A percentile compares a stretch with the other conserved stretches of the same genome.
Conservation (phyloP, 2,329 filamentous ascomycete genomes). For the Aspergillus alliaceus region DNA sequence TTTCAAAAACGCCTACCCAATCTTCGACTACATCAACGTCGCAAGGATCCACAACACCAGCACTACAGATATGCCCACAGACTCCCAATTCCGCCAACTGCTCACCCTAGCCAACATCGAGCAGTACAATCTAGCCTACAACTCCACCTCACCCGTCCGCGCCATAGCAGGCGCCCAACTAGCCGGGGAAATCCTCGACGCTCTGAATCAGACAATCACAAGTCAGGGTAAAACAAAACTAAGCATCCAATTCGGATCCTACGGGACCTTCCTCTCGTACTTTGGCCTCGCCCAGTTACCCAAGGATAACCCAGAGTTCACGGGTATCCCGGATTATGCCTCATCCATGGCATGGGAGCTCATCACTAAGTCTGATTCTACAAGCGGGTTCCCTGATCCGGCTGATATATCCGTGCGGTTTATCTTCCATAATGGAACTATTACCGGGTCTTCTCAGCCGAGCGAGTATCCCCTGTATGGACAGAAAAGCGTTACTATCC, state of each 20-base stretch:
- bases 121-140: constrained; percentile 82
- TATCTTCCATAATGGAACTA: constrained; percentile 63
- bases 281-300: constrained; percentile 59
- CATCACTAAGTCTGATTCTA: constrained; percentile 56
- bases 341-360: constrained; percentile 78
- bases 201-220: constrained; percentile 43
- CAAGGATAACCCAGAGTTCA: constrained; percentile 61
- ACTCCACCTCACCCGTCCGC: constrained; percentile 53
- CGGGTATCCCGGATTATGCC: constrained; percentile 79
- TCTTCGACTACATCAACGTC: constrained; percentile 61
- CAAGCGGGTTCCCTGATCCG: constrained; percentile 41
- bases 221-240: constrained; percentile 40
- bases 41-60: constrained; percentile 57
- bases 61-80: not conserved
- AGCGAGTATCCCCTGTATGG: constrained; percentile 63
- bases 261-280: constrained; percentile 61
- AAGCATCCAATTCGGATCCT: constrained; percentile 61
- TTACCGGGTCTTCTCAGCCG: constrained; percentile 45
- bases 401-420: constrained; percentile 60
- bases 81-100: constrained; percentile 60
- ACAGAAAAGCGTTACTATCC: constrained; percentile 53
- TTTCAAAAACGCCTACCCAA: constrained; percentile 62
- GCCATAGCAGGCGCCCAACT: constrained; percentile 63
- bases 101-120: constrained; percentile 73
- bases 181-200: constrained; percentile 59